Evolutionary conservation across 2,329 filamentous ascomycete genomes (phyloP).

Genomic region (Passalora sequoiae): DNA sequence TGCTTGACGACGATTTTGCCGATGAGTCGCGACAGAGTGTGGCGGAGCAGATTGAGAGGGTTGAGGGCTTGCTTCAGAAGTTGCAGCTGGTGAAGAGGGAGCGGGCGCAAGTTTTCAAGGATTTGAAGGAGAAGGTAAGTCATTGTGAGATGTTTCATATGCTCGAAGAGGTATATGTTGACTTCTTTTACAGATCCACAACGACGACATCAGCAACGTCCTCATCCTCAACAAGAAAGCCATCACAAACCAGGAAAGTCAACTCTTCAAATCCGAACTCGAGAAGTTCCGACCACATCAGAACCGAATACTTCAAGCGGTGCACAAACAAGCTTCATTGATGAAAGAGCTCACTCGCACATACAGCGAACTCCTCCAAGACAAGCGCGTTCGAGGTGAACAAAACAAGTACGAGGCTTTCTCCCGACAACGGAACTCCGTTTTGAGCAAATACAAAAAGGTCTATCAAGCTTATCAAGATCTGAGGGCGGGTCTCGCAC

Average conservation of each 20-base stretch:
- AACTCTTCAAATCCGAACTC: constrained; percentile 92
- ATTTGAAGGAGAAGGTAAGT: constrained; percentile 90
- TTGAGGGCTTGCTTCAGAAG: constrained; percentile 88
- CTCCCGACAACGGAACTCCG: constrained; percentile 72
- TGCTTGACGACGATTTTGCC: constrained; percentile 88
- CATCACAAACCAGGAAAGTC: constrained; percentile 82
- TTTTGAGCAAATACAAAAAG: constrained; percentile 82
- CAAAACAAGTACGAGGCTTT: constrained; percentile 92
- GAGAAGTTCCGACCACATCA: constrained; percentile 95
- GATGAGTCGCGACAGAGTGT: constrained; percentile 76
- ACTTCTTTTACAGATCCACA: constrained; percentile 69
- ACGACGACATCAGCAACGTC: constrained; percentile 95
- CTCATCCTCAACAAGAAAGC: constrained; percentile 97
- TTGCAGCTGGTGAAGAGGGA: constrained; percentile 89
- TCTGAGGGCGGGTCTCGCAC: constrained; percentile 74
- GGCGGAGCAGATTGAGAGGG: constrained; percentile 77
- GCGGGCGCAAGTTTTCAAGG: constrained; percentile 84
- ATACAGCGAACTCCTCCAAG: constrained; percentile 83
- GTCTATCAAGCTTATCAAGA: constrained; percentile 91
- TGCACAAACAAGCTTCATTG: constrained; percentile 87
- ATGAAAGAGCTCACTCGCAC: constrained; percentile 90
- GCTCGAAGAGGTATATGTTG: constrained; percentile 10
- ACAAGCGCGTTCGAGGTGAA: constrained; percentile 87
- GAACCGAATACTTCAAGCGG: constrained; percentile 82
- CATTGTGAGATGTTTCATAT: background rate